phyloP scores from a whole-genome alignment of 192 early-diverging fungal genomes.

The Coemansia sp. region DNA sequence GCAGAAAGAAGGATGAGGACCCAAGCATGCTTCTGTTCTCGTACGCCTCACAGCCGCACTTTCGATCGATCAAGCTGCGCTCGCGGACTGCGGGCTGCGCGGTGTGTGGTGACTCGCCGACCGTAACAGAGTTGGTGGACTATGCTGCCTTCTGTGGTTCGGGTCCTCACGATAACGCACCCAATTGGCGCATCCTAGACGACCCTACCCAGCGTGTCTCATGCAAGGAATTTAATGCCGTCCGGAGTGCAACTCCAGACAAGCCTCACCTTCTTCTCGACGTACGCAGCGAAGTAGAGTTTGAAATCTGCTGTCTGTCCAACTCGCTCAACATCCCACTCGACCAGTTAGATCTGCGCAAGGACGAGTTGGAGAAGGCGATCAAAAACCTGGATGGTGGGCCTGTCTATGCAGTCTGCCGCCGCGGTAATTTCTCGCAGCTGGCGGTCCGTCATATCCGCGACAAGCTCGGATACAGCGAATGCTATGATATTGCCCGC shows the following conservation, averaged over 20 bases:
- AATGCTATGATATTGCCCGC: constrained; percentile 77
- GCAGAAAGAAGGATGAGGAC: constrained; percentile 56
- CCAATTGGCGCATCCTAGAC: constrained; percentile 33
- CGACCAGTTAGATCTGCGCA: constrained; percentile 29
- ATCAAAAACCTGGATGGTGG: constrained; percentile 33
- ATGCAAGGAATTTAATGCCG: constrained; percentile 54
- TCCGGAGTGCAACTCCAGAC: constrained; percentile 14
- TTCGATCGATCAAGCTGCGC: constrained; percentile 80
- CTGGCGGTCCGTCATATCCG: constrained; percentile 77
- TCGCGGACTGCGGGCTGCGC: constrained; percentile 67
- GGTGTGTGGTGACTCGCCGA: constrained; percentile 85
- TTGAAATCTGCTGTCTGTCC: constrained; percentile 76
- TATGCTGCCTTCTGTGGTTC: constrained; percentile 90
- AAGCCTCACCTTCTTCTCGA: constrained; percentile 76
- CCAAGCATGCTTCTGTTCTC: constrained; percentile 82
- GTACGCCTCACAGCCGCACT: constrained; percentile 64
- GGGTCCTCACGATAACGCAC: constrained; percentile 72
- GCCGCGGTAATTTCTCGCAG: constrained; percentile 88
- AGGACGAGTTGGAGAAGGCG: constrained; percentile 39
- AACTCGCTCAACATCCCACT: constrained; percentile 64
- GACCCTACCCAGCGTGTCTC: constrained; percentile 52
- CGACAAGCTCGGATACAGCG: constrained; percentile 58
- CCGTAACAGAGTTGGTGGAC: constrained; percentile 78
- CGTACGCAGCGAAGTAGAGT: constrained; percentile 83
- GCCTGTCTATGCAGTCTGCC: constrained; percentile 81